Percentiles rank a stretch among this genome's conserved stretches.
Conservation (phyloP, 768 basidiomycete species). For the Phylloporus sp. region DNA sequence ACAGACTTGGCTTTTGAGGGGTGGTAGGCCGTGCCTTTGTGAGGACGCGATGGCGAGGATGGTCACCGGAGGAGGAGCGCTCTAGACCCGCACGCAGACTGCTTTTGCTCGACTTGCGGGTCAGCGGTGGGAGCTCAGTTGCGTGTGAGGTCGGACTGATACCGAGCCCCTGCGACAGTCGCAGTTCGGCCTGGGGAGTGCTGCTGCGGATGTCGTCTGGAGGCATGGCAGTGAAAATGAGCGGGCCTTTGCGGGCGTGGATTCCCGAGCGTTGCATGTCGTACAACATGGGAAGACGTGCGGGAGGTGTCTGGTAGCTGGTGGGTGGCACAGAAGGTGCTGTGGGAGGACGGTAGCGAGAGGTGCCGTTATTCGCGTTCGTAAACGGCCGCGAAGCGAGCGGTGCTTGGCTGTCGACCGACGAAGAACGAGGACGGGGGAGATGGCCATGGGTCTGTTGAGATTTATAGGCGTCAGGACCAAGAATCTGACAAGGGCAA, state of each 20-base stretch:
- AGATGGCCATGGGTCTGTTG: conserved; percentile 9
- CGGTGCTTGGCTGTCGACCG: background rate
- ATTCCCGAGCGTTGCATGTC: conserved; percentile 21
- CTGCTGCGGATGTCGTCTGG: no score
- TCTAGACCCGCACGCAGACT: conserved; percentile 10
- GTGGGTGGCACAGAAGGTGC: conserved; percentile 13
- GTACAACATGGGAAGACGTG: conserved; percentile 14
- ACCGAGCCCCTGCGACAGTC: background rate
- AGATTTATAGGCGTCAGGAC: no score
- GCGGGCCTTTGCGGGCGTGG: conserved; percentile 43
- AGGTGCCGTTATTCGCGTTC: background rate
- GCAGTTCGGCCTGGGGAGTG: background rate
- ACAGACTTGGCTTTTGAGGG: conserved; percentile 23
- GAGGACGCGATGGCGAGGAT: conserved; percentile 23
- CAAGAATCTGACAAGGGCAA: no score
- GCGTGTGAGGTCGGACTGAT: background rate
- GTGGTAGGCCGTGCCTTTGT: conserved; percentile 35
- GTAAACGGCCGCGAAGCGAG: conserved; percentile 12
- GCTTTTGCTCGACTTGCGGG: conserved; percentile 15
- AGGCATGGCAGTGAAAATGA: conserved; percentile 59
- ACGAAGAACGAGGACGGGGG: background rate
- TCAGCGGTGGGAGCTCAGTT: conserved; percentile 13
- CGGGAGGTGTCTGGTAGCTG: conserved; percentile 14
- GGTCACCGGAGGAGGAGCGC: conserved; percentile 4
- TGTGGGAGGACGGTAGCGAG: conserved; percentile 14